These are phyloP conservation scores for Fragaria iinumae DNA, from an alignment of 306 rosid species.

Conservation along the genomic window DNA sequence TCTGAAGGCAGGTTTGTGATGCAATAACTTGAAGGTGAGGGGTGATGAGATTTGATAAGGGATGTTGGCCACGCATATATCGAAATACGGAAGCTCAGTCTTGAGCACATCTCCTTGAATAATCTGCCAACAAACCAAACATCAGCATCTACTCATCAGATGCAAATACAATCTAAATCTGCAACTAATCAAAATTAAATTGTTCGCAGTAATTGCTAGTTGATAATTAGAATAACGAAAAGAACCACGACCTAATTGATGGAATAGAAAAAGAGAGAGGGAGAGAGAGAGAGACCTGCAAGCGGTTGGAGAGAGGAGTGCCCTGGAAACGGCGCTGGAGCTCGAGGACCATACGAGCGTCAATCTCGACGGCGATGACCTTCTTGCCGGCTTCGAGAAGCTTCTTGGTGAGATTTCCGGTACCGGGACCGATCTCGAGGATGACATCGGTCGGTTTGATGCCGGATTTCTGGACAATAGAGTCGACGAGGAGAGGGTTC, in stretches of 20 bases:
- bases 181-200: not conserved
- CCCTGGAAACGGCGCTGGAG: constrained; percentile 75
- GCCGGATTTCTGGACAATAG: constrained; percentile 54
- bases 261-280: not conserved
- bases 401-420: constrained; percentile 63
- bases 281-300: constrained; percentile 40
- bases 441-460: constrained; percentile 49
- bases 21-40: constrained; percentile 86
- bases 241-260: no score
- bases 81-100: constrained; percentile 91
- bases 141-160: not conserved
- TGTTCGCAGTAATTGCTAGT: no score
- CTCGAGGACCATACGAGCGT: constrained; percentile 95
- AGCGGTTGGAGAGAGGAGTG: constrained; percentile 58
- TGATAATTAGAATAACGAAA: no score
- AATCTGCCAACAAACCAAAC: constrained; percentile 34
- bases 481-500: constrained; percentile 48
- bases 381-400: constrained; percentile 63
- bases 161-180: no score
- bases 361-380: constrained; percentile 81
- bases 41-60: constrained; percentile 97
- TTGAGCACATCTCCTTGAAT: constrained; percentile 83
- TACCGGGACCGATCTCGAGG: constrained; percentile 64
- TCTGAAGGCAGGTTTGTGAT: constrained; percentile 75
- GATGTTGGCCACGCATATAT: constrained; percentile 89